Conservation (phyloP, 495 filamentous ascomycete genomes). For the Xanthoparmelia taractica region DNA sequence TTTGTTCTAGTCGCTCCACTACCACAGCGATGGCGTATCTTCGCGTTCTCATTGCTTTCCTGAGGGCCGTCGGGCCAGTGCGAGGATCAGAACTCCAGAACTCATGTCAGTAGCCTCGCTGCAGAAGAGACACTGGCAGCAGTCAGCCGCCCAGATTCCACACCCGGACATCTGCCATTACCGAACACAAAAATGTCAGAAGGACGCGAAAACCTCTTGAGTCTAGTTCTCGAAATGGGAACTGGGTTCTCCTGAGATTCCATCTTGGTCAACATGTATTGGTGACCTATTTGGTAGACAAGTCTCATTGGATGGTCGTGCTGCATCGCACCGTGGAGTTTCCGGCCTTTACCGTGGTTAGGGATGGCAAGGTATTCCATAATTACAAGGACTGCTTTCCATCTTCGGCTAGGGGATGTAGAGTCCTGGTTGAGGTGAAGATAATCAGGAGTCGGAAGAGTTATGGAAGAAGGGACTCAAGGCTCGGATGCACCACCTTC, state of each 20-base stretch:
- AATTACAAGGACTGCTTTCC: not conserved
- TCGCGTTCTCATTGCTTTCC: not conserved
- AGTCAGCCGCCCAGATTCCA: accelerated
- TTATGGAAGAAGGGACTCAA: not conserved
- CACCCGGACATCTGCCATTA: not conserved
- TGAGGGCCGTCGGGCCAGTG: not conserved
- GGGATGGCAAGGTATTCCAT: not conserved
- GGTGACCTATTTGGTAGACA: not conserved
- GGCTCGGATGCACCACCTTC: not conserved
- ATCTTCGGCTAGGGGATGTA: not conserved
- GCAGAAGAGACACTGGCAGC: not conserved
- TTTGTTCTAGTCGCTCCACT: not conserved
- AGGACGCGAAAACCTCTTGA: not conserved
- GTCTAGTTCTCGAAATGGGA: not conserved
- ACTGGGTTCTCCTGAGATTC: not conserved
- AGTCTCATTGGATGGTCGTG: not conserved
- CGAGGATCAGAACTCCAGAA: not conserved
- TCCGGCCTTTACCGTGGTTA: too few species aligned
- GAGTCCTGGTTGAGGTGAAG: not conserved
- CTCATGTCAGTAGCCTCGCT: not conserved
- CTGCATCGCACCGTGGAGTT: not conserved
- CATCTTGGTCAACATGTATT: too few species aligned
- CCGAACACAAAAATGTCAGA: too few species aligned
- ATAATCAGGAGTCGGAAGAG: not conserved
- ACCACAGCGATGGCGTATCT: not conserved